Conservation (phyloP, 805 yeast species). For the Ascoidea asiatica region DNA sequence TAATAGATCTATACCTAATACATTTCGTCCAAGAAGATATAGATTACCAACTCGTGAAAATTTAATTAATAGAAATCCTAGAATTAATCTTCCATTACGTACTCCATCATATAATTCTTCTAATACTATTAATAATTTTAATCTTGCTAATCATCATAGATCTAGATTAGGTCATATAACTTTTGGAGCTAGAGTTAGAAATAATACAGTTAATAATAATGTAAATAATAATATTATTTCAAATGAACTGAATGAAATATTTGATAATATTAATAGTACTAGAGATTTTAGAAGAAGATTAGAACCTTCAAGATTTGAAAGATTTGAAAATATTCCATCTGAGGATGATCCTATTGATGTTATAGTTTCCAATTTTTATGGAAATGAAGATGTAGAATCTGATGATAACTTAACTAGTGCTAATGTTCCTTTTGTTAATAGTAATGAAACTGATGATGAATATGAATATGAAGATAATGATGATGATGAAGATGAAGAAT, state of each 20-base stretch:
- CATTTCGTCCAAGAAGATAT: no score
- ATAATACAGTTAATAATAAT: no score
- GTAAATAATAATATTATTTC: no score
- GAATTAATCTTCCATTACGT: no score
- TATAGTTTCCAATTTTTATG: constrained; percentile 1
- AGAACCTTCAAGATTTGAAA: constrained; percentile 7
- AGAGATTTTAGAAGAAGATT: constrained; percentile 5
- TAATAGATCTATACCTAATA: no score
- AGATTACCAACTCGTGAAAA: no score
- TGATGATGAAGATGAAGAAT: constrained; percentile 2
- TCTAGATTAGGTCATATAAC: no score
- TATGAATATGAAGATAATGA: not conserved
- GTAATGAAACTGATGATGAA: not conserved
- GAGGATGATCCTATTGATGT: not conserved
- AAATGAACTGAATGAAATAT: constrained; percentile 4
- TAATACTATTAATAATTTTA: no score
- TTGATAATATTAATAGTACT: constrained; percentile 2
- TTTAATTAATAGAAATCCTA: no score
- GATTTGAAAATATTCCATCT: constrained; percentile 2
- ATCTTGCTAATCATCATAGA: no score
- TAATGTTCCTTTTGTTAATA: not conserved
- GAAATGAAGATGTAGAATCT: constrained; percentile 1
- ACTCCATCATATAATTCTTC: no score
- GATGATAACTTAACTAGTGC: not conserved
- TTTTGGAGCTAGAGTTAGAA: no score